phyloP scores from a whole-genome alignment of 108 stramenopile genomes.

The Cyclotella cryptica region DNA sequence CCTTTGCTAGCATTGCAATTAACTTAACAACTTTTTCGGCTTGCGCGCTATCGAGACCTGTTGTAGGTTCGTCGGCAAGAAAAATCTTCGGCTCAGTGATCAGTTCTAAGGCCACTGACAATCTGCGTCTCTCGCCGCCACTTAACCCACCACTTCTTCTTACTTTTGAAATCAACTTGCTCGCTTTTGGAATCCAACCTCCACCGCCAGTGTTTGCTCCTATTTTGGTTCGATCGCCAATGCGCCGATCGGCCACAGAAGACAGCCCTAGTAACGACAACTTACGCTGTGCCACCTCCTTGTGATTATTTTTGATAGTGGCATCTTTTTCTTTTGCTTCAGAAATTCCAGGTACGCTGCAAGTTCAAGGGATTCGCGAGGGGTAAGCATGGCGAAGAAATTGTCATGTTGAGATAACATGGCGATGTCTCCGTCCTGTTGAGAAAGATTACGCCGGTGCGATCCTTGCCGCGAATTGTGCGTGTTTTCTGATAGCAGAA shows the following conservation, averaged over 20 bases:
- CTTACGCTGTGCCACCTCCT: constrained; percentile 46
- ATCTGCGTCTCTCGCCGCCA: constrained; percentile 86
- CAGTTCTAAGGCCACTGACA: constrained; percentile 83
- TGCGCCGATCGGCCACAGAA: constrained; percentile 55
- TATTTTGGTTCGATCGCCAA: constrained; percentile 65
- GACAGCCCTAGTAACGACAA: constrained; percentile 69
- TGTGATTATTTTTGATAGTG: constrained; percentile 29
- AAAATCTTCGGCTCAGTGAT: constrained; percentile 69
- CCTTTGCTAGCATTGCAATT: constrained; percentile 56
- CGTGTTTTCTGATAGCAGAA: background rate
- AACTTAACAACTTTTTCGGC: constrained; percentile 71
- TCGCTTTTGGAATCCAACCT: constrained; percentile 14
- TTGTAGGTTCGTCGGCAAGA: constrained; percentile 86
- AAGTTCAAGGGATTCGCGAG: constrained; percentile 80
- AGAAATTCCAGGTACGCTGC: constrained; percentile 75
- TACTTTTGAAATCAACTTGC: constrained; percentile 10
- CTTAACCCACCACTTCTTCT: constrained; percentile 52
- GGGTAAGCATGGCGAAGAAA: constrained; percentile 86
- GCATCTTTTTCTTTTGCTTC: constrained; percentile 17
- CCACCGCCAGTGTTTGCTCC: constrained; percentile 33
- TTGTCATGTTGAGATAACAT: constrained; percentile 81
- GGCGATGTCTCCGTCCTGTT: constrained; percentile 72
- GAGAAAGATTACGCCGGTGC: constrained; percentile 29
- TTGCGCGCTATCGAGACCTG: constrained; percentile 78
- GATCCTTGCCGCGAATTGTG: background rate